phyloP scores from a whole-genome alignment of 805 yeast species.

The Nakazawaea wickerhamii region DNA sequence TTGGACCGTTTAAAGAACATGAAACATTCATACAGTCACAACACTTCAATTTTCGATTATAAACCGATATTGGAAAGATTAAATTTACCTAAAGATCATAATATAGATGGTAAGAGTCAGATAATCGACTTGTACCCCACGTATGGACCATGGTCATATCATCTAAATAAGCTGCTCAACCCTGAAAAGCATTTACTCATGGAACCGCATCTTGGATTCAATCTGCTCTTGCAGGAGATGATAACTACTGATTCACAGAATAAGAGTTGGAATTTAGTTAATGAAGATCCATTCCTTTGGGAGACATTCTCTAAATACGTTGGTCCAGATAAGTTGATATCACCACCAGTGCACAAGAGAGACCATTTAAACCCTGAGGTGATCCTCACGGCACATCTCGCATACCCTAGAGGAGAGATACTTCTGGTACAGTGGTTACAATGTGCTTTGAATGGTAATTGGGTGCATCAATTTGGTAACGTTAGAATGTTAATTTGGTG shows the following conservation, averaged over 20 bases:
- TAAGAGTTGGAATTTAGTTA: constrained; percentile 27
- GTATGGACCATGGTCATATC: constrained; percentile 53
- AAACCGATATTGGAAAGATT: constrained; percentile 43
- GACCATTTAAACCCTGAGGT: constrained; percentile 22
- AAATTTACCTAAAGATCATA: constrained; percentile 30
- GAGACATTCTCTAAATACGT: constrained; percentile 46
- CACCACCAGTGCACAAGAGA: neutral
- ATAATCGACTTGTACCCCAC: constrained; percentile 60
- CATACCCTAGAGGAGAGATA: constrained; percentile 50
- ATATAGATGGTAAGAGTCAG: constrained; percentile 33
- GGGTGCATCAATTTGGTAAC: constrained; percentile 64
- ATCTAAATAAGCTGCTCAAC: constrained; percentile 50
- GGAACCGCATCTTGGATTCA: constrained; percentile 36
- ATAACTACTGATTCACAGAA: neutral
- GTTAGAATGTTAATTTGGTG: constrained; percentile 72
- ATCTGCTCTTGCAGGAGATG: neutral
- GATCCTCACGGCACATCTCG: constrained; percentile 25
- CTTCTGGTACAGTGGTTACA: constrained; percentile 69
- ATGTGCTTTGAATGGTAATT: constrained; percentile 62
- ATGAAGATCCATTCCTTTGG: constrained; percentile 66
- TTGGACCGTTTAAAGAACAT: constrained; percentile 17
- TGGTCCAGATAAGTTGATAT: constrained; percentile 37
- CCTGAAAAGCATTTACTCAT: constrained; percentile 64
- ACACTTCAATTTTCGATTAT: constrained; percentile 16
- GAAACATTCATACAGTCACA: constrained; percentile 11